Percentiles rank a stretch among this genome's conserved stretches.
Evolutionary conservation across 345 rosid species (phyloP).

Genomic region (Aquilaria yunnanensis): DNA sequence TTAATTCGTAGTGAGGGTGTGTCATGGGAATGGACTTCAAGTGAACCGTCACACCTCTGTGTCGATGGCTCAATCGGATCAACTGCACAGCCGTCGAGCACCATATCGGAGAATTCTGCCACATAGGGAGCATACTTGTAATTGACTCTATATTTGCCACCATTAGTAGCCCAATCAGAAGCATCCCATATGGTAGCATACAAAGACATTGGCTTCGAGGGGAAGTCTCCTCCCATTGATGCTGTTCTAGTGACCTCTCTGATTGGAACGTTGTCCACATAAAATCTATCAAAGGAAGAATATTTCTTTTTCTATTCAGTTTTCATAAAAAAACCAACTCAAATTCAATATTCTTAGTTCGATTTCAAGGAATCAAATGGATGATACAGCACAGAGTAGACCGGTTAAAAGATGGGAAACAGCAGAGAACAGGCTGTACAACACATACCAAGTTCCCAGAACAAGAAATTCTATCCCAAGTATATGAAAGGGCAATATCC

Average conservation of each 20-base stretch:
- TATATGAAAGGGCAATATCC: constrained; percentile 8
- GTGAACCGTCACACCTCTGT: constrained; percentile 42
- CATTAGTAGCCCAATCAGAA: constrained; percentile 92
- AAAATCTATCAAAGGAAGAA: constrained; percentile 47
- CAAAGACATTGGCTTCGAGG: constrained; percentile 91
- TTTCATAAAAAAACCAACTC: too few species aligned
- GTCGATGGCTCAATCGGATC: constrained; percentile 64
- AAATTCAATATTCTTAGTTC: too few species aligned
- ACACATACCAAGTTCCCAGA: constrained; percentile 12
- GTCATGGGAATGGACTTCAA: constrained; percentile 28
- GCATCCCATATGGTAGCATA: constrained; percentile 98
- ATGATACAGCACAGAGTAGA: background rate
- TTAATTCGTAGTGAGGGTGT: constrained; percentile 38
- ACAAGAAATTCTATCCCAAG: constrained; percentile 12
- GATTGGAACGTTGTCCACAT: constrained; percentile 68
- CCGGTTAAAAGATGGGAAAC: constrained; percentile 3
- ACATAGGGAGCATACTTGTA: constrained; percentile 92
- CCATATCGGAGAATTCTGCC: constrained; percentile 54
- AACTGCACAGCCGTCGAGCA: constrained; percentile 81
- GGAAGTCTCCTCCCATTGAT: constrained; percentile 81
- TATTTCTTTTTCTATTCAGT: too few species aligned
- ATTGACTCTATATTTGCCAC: constrained; percentile 88
- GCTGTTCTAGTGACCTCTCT: constrained; percentile 67
- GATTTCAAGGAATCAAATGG: constrained; percentile 10
- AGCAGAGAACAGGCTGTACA: constrained; percentile 16